Base-by-base conservation (phyloP, 306 rosid species). In the Ormosia emarginata region DNA sequence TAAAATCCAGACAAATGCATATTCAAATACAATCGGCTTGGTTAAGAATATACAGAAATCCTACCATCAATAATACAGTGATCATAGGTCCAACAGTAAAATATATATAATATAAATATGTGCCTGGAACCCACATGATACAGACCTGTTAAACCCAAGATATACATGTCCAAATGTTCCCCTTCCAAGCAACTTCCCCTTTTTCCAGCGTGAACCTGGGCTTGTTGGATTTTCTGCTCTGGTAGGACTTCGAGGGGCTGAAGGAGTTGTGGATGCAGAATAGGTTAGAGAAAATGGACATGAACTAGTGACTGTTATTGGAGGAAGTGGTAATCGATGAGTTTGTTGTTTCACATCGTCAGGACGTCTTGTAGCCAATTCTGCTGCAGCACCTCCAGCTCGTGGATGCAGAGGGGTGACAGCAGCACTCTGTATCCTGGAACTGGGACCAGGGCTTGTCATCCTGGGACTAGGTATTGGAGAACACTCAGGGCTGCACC, bases 131-230 rank as follows among this genome's bases (percentile, higher is more conserved):
- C 50, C 52, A 72, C 49, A 66, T 77, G 32, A 91, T 36, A 81
- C 86, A 29, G 68, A 94, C 98, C 98, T 93, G 86, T 90, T 89
- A 86, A 94, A 94, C 47, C 97, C 98, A 44, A 91, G 92, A 87
- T 93, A 94, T 50, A 94, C 98, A 82, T 93, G 97, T 64, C 98
- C 98, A 89, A 89, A 94, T 13, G 98, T 88, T 67, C 98, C 98
- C 81, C 97, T 88, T 87, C 98, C 97, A 81, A 94, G 88, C 69
- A 94, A 88, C 81, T 90, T 89, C 67, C 98, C 98, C 76, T 93
- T 94, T 87, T 89, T 93, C 98, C 98, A 94, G 81, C 92, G 88
- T 44, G 98, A 88, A 67, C 93, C 91, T 68, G 97, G 92, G 81
- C 91, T 93, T 73, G 90, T 79, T 55, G 91, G 90, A 84, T 84